phyloP scores from a whole-genome alignment of 805 yeast genomes.

The Metschnikowia anglica region DNA sequence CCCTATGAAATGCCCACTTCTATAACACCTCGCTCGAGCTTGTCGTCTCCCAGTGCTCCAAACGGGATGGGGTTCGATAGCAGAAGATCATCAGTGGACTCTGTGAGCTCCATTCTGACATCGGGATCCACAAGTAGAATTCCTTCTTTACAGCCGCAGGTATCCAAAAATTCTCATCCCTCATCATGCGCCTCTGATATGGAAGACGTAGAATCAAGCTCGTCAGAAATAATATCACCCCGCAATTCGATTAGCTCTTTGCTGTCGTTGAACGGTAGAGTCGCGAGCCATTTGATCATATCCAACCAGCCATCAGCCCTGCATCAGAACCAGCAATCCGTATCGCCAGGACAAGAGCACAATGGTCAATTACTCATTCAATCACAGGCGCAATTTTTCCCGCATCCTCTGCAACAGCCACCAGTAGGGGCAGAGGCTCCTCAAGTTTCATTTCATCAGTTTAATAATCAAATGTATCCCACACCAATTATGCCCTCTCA shows the following conservation, averaged over 20 bases:
- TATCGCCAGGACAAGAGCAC: neutral
- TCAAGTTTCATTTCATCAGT: neutral
- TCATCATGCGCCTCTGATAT: constrained; percentile 12
- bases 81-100: constrained; percentile 49
- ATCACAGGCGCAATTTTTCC: neutral
- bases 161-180: constrained; percentile 23
- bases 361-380: neutral
- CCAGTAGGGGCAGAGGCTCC: neutral
- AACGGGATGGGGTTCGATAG: constrained; percentile 18
- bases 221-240: constrained; percentile 14
- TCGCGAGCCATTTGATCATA: constrained; percentile 11
- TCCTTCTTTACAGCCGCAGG: constrained; percentile 30
- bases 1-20: constrained; percentile 54
- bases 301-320: neutral
- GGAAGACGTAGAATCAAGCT: constrained; percentile 21
- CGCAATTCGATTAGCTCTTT: constrained; percentile 21
- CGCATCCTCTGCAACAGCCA: neutral
- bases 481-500: neutral
- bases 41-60: constrained; percentile 17
- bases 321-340: neutral
- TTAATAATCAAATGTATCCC: neutral
- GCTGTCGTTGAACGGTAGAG: constrained; percentile 21
- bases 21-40: constrained; percentile 16
- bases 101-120: constrained; percentile 48
- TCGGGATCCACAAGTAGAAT: constrained; percentile 33